These are phyloP conservation scores for Amaranthus cruentus DNA, from an alignment of 148 eudicot genomes.

Conservation along the genomic window DNA sequence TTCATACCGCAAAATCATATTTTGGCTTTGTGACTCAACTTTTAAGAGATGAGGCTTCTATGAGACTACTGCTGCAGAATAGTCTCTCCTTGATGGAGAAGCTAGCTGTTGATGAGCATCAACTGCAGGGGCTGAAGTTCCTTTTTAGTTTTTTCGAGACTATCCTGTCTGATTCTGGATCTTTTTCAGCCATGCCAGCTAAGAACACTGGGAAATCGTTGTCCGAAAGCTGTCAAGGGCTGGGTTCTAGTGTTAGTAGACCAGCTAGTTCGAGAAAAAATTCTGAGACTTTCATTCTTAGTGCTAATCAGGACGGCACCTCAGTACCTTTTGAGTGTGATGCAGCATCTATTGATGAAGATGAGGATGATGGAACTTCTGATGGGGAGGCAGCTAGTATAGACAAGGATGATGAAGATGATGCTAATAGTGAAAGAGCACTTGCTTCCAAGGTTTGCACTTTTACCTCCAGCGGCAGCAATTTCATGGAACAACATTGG, in stretches of 20 bases:
- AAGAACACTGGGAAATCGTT: slow-evolving; percentile 49
- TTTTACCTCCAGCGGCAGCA: slow-evolving; percentile 98
- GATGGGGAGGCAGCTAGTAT: slow-evolving; percentile 91
- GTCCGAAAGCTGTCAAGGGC: slow-evolving; percentile 39
- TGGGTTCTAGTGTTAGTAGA: slow-evolving; percentile 41
- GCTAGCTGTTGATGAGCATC: slow-evolving; percentile 68
- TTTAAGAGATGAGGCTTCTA: slow-evolving; percentile 59
- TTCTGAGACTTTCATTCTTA: slow-evolving; percentile 59
- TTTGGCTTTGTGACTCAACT: slow-evolving; percentile 71
- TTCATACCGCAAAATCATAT: slow-evolving; percentile 63
- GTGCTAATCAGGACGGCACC: slow-evolving; percentile 71
- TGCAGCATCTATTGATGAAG: slow-evolving; percentile 96
- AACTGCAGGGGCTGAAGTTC: slow-evolving; percentile 80
- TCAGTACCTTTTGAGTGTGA: slow-evolving; percentile 78
- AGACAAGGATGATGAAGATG: slow-evolving; percentile 94
- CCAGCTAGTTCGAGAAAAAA: slow-evolving; percentile 62
- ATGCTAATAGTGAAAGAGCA: slow-evolving; percentile 74
- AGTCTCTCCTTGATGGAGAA: slow-evolving; percentile 67
- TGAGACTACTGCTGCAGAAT: slow-evolving; percentile 63
- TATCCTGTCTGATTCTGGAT: slow-evolving; percentile 63
- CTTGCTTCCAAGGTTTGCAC: slow-evolving; percentile 99
- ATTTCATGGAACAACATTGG: slow-evolving; percentile 99
- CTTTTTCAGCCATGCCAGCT: slow-evolving; percentile 34
- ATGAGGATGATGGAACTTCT: slow-evolving; percentile 99
- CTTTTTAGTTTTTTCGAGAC: slow-evolving; percentile 66